phyloP scores from a whole-genome alignment of 2,329 filamentous ascomycete genomes.

The Paramyrothecium sp. region DNA sequence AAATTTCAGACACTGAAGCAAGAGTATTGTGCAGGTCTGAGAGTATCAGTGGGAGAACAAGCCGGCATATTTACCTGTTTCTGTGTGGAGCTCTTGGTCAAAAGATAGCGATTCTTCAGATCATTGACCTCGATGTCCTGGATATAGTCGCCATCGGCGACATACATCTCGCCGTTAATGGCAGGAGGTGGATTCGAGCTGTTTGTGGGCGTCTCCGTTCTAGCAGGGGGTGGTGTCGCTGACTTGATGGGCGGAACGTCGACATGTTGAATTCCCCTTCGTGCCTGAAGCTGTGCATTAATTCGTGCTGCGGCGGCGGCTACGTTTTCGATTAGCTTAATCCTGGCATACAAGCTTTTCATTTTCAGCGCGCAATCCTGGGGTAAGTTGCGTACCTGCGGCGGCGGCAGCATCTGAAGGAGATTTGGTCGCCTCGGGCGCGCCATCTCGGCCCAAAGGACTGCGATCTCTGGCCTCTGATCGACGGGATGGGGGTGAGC shows the following conservation, averaged over 20 bases:
- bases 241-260: conserved; percentile 80
- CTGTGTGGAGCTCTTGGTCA: conserved; percentile 96
- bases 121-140: conserved; percentile 99
- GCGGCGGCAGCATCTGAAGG: conserved; percentile 71
- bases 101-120: conserved; percentile 89
- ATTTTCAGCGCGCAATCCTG: background rate
- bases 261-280: conserved; percentile 86
- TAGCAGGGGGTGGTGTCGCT: conserved; percentile 43
- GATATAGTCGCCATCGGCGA: conserved; percentile 96
- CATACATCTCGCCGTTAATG: conserved; percentile 86
- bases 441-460: conserved; percentile 55
- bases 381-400: conserved; percentile 54
- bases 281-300: conserved; percentile 79
- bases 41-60: conserved; percentile 33
- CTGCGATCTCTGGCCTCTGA: conserved; percentile 79
- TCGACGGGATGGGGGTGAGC: conserved; percentile 70
- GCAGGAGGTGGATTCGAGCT: conserved; percentile 43
- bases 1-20: conserved; percentile 30
- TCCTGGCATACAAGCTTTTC: no score
- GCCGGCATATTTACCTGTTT: conserved; percentile 94
- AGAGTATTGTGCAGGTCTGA: conserved; percentile 31
- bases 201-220: conserved; percentile 28
- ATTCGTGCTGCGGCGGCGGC: conserved; percentile 88
- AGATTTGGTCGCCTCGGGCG: conserved; percentile 45
- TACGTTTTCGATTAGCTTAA: conserved; percentile 26